phyloP scores from a whole-genome alignment of 768 basidiomycete species.

The Xerocomellus intermedius region DNA sequence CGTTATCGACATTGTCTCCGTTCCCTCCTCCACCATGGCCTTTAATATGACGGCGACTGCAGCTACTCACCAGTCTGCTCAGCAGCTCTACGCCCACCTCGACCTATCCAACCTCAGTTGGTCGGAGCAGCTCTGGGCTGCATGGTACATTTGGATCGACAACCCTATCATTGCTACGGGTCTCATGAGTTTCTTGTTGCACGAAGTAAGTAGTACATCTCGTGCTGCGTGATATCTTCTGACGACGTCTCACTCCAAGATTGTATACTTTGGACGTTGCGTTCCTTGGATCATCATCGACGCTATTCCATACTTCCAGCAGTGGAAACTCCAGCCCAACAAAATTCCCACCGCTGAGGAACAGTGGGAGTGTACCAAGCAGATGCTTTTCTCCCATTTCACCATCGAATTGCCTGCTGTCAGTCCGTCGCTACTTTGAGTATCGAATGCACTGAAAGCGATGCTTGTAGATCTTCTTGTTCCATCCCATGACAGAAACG shows the following conservation, averaged over 20 bases:
- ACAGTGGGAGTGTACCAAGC: slow-evolving; percentile 96
- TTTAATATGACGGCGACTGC: slow-evolving; percentile 39
- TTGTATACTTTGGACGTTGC: slow-evolving; percentile 95
- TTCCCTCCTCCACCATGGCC: slow-evolving; percentile 34
- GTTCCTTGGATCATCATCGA: slow-evolving; percentile 97
- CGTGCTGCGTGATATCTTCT: not conserved
- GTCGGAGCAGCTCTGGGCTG: slow-evolving; percentile 79
- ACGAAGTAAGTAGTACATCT: slow-evolving; percentile 66
- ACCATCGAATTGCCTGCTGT: slow-evolving; percentile 91
- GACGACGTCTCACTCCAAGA: slow-evolving; percentile 39
- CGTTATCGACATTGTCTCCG: not conserved
- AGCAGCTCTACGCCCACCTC: slow-evolving; percentile 52
- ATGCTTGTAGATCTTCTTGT: slow-evolving; percentile 70
- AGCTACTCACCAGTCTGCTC: slow-evolving; percentile 30
- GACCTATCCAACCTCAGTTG: slow-evolving; percentile 62
- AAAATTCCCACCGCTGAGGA: slow-evolving; percentile 79
- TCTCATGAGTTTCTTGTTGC: slow-evolving; percentile 86
- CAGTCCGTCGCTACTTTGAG: slow-evolving; percentile 26
- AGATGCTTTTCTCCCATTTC: slow-evolving; percentile 92
- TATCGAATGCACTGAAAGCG: not conserved
- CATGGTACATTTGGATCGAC: slow-evolving; percentile 83
- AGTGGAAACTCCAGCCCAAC: slow-evolving; percentile 89
- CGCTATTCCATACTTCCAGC: slow-evolving; percentile 86
- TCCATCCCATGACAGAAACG: slow-evolving; percentile 85
- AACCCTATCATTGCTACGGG: slow-evolving; percentile 94